Evolutionary conservation across 2,329 filamentous ascomycete genomes (phyloP).

Genomic region (Nemania sp.): DNA sequence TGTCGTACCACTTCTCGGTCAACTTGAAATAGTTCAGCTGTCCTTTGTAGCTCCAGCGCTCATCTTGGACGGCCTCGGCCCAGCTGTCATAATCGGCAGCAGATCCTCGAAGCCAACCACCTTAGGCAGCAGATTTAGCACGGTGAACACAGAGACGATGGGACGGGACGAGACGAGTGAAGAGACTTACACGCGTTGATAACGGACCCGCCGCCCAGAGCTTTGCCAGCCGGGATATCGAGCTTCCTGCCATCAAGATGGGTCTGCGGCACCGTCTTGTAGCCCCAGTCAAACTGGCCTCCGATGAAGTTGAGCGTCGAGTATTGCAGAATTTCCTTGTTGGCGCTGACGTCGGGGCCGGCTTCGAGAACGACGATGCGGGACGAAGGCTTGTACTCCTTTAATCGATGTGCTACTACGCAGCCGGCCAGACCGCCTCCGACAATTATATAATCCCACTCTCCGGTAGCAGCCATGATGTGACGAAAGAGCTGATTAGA

Average conservation of each 20-base stretch:
- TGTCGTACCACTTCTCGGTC: conserved; percentile 37
- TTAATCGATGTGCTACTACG: conserved; percentile 29
- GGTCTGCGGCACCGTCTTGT: conserved; percentile 30
- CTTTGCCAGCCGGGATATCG: conserved; percentile 25
- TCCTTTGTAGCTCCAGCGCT: conserved; percentile 46
- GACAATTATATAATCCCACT: conserved; percentile 32
- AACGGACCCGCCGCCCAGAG: conserved; percentile 31
- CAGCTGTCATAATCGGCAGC: conserved; percentile 50
- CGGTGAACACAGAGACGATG: not conserved
- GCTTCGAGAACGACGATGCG: conserved; percentile 32
- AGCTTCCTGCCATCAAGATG: conserved; percentile 24
- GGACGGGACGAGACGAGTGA: not conserved
- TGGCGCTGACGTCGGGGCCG: conserved; percentile 28
- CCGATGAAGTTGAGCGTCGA: conserved; percentile 30
- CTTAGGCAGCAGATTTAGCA: conserved; percentile 13
- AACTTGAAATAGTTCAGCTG: conserved; percentile 48
- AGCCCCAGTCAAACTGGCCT: conserved; percentile 31
- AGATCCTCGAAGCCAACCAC: conserved; percentile 47
- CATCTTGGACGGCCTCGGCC: conserved; percentile 43
- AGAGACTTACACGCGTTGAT: conserved; percentile 31
- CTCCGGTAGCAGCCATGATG: conserved; percentile 2
- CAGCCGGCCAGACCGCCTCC: conserved; percentile 30
- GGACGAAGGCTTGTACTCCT: conserved; percentile 19
- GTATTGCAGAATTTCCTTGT: conserved; percentile 30
- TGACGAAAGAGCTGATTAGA: too few species aligned